phyloP scores from a whole-genome alignment of 768 basidiomycete species.

The Tulasnella sp. region DNA sequence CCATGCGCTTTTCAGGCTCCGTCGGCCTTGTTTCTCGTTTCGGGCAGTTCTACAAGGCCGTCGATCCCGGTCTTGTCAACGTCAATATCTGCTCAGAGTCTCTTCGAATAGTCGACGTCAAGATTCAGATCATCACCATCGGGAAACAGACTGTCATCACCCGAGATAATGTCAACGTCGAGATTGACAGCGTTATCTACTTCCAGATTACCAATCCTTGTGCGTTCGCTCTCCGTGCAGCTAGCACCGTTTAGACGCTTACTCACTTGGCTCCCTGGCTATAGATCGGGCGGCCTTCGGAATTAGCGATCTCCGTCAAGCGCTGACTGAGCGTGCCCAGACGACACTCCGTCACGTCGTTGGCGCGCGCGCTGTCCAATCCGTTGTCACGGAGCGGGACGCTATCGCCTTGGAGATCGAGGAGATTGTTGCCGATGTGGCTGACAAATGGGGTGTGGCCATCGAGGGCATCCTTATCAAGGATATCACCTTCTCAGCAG shows the following conservation, averaged over 20 bases:
- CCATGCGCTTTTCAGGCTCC: constrained; percentile 39
- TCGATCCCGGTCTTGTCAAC: constrained; percentile 83
- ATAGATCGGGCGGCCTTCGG: constrained; percentile 85
- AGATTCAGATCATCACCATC: constrained; percentile 81
- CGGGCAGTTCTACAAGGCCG: constrained; percentile 88
- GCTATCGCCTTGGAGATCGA: constrained; percentile 95
- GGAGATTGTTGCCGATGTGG: constrained; percentile 85
- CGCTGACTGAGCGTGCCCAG: constrained; percentile 75
- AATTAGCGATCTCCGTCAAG: constrained; percentile 78
- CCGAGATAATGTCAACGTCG: constrained; percentile 82
- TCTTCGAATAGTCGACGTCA: constrained; percentile 34
- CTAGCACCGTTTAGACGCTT: constrained; percentile 17
- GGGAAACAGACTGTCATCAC: constrained; percentile 69
- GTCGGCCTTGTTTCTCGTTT: constrained; percentile 89
- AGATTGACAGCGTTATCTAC: constrained; percentile 37
- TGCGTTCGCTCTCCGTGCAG: neutral
- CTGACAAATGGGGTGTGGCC: constrained; percentile 93
- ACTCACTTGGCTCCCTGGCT: constrained; percentile 35
- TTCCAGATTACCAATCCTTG: constrained; percentile 41
- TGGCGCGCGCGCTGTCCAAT: constrained; percentile 88
- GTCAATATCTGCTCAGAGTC: constrained; percentile 92
- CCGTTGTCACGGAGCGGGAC: constrained; percentile 92
- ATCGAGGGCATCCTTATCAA: constrained; percentile 81
- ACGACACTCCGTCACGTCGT: constrained; percentile 97
- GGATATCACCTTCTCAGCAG: constrained; percentile 86